These are phyloP conservation scores for Russula vinacea DNA, from an alignment of 768 basidiomycete genomes.

Conservation along the genomic window DNA sequence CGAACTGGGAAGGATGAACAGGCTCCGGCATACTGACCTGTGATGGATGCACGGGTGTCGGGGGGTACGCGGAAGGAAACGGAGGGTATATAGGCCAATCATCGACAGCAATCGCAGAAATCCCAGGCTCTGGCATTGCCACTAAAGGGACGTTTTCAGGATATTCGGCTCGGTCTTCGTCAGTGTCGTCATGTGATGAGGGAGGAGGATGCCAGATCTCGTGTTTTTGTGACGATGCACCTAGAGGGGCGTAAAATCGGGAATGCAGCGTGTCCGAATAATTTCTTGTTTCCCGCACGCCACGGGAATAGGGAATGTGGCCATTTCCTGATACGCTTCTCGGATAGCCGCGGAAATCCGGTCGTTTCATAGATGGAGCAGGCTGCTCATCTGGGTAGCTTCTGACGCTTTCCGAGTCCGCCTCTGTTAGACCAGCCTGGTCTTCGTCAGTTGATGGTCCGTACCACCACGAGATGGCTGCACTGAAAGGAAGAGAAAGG, in stretches of 20 bases:
- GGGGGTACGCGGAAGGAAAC: slow-evolving; percentile 74
- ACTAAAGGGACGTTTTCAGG: slow-evolving; percentile 25
- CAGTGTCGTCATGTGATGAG: slow-evolving; percentile 43
- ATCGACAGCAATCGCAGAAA: slow-evolving; percentile 32
- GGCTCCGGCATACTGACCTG: slow-evolving; percentile 22
- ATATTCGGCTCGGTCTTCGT: slow-evolving; percentile 33
- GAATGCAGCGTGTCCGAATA: slow-evolving; percentile 16
- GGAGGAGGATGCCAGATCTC: slow-evolving; percentile 63
- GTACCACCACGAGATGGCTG: slow-evolving; percentile 37
- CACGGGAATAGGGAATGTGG: slow-evolving; percentile 10
- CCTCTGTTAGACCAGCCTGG: slow-evolving; percentile 25
- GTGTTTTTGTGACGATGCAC: slow-evolving; percentile 32
- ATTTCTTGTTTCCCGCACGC: slow-evolving; percentile 5
- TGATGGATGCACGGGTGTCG: slow-evolving; percentile 54
- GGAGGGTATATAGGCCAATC: slow-evolving; percentile 74
- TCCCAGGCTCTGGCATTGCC: slow-evolving; percentile 20
- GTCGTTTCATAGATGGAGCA: slow-evolving; percentile 1
- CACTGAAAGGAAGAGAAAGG: slow-evolving; percentile 41
- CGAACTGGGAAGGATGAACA: slow-evolving; percentile 29
- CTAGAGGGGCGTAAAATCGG: slow-evolving; percentile 16
- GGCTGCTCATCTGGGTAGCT: slow-evolving; percentile 24
- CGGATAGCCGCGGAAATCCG: neutral
- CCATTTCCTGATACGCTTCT: neutral
- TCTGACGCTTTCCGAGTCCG: slow-evolving; percentile 26
- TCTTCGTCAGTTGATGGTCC: slow-evolving; percentile 27